phyloP scores from a whole-genome alignment of 768 basidiomycete species.

The Russula sp. region DNA sequence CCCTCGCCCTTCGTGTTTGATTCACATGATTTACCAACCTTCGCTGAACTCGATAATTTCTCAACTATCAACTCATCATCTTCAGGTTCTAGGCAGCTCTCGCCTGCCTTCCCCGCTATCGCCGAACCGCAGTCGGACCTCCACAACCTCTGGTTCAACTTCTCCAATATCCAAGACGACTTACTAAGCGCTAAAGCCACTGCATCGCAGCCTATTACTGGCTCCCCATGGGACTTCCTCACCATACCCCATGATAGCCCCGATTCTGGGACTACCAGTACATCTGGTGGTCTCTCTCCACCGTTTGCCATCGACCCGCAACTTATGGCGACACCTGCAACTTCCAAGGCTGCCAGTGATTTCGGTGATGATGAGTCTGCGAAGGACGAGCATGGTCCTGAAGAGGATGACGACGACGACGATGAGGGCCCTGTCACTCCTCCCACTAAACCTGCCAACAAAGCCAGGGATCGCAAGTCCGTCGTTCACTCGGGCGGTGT shows the following conservation, averaged over 20 bases:
- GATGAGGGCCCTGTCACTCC: constrained; percentile 28
- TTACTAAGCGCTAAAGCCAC: constrained; percentile 27
- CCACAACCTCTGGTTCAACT: constrained; percentile 24
- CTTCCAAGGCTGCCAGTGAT: constrained; percentile 38
- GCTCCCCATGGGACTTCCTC: constrained; percentile 38
- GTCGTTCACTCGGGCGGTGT: constrained; percentile 72
- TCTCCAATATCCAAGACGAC: constrained; percentile 30
- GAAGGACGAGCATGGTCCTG: constrained; percentile 29
- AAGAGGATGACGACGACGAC: constrained; percentile 34
- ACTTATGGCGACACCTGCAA: constrained; percentile 61
- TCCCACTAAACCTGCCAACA: constrained; percentile 30
- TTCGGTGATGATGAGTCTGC: constrained; percentile 36
- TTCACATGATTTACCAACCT: constrained; percentile 1
- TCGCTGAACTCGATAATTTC: constrained; percentile 8
- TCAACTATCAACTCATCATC: background rate
- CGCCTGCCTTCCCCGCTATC: constrained; percentile 5
- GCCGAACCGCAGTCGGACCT: constrained; percentile 14
- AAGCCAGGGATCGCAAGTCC: constrained; percentile 56
- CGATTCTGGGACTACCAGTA: constrained; percentile 21
- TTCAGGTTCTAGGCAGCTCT: background rate
- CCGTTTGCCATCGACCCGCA: constrained; percentile 64
- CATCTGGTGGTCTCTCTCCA: constrained; percentile 27
- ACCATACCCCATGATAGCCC: constrained; percentile 32
- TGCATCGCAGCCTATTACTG: constrained; percentile 26
- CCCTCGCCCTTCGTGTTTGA: constrained; percentile 18